Conservation (phyloP, 257 asterid species). For the Jacaranda copaia region DNA sequence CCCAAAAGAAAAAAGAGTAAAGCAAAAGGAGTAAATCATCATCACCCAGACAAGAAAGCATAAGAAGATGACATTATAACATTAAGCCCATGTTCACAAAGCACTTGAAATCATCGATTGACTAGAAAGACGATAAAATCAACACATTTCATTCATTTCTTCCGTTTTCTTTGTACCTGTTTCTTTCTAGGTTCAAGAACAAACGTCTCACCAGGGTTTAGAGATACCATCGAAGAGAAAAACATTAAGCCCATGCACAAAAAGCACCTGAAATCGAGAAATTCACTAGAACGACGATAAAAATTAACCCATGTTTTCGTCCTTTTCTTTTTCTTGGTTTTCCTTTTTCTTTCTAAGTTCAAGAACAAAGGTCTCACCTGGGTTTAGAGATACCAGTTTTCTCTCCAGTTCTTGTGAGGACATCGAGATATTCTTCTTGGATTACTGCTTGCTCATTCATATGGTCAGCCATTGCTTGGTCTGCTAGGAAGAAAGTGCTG, state of each 20-base stretch:
- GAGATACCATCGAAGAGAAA: constrained; percentile 49
- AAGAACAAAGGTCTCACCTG: constrained; percentile 57
- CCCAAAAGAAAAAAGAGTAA: neutral
- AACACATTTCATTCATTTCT: neutral
- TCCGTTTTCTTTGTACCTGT: neutral
- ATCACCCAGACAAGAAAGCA: neutral
- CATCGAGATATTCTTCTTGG: constrained; percentile 77
- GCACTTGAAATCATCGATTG: neutral
- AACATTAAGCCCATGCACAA: neutral
- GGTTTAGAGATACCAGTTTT: constrained; percentile 82
- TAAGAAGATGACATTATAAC: neutral
- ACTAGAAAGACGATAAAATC: neutral
- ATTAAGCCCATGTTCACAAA: too few relatives aligned
- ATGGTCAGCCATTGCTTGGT: constrained; percentile 37
- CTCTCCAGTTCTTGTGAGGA: constrained; percentile 76
- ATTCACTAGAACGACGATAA: neutral
- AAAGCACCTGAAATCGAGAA: neutral
- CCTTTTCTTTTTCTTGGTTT: neutral
- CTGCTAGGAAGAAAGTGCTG: neutral
- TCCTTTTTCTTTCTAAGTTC: neutral
- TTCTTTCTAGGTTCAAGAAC: neutral
- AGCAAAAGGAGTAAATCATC: neutral
- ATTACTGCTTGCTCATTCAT: constrained; percentile 34
- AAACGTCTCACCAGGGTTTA: constrained; percentile 72
- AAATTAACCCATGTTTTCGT: neutral